phyloP scores from a whole-genome alignment of 2,329 filamentous ascomycete species.

The Xylaria sp. region DNA sequence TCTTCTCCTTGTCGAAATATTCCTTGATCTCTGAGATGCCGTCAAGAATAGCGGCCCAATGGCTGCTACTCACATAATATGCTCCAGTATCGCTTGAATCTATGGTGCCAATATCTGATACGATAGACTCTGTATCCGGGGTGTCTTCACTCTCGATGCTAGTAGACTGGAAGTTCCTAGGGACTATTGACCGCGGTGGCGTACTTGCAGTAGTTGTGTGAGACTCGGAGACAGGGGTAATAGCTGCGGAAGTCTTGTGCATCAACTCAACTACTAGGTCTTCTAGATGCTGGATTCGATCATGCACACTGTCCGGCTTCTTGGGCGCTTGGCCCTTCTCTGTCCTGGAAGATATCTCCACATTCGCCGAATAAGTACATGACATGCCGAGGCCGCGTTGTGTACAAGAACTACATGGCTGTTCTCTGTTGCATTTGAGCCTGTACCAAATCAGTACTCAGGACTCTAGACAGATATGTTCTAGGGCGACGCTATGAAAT shows the following conservation, averaged over 20 bases:
- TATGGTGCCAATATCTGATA: slow-evolving; percentile 51
- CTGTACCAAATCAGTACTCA: slow-evolving; percentile 16
- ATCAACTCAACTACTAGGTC: slow-evolving; percentile 48
- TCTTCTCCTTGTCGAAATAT: slow-evolving; percentile 49
- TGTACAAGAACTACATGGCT: slow-evolving; percentile 40
- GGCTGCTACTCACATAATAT: slow-evolving; percentile 52
- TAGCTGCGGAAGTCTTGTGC: slow-evolving; percentile 30
- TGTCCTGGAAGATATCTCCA: slow-evolving; percentile 17
- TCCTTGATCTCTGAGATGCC: slow-evolving; percentile 55
- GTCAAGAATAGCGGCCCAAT: slow-evolving; percentile 57
- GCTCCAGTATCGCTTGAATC: slow-evolving; percentile 41
- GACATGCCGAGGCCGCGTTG: slow-evolving; percentile 33
- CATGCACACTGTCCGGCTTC: slow-evolving; percentile 32
- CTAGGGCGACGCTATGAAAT: background rate
- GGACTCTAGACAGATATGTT: background rate
- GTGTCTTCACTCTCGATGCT: background rate
- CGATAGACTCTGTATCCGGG: background rate
- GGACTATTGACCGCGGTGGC: background rate
- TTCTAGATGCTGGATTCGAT: slow-evolving; percentile 49
- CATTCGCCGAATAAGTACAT: slow-evolving; percentile 39
- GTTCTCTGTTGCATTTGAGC: slow-evolving; percentile 40
- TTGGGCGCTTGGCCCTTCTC: slow-evolving; percentile 23
- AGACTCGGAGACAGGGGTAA: background rate
- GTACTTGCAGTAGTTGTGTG: background rate
- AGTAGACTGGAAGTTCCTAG: background rate